phyloP scores from a whole-genome alignment of 192 early-diverging fungal genomes.

The Geranomyces variabilis region DNA sequence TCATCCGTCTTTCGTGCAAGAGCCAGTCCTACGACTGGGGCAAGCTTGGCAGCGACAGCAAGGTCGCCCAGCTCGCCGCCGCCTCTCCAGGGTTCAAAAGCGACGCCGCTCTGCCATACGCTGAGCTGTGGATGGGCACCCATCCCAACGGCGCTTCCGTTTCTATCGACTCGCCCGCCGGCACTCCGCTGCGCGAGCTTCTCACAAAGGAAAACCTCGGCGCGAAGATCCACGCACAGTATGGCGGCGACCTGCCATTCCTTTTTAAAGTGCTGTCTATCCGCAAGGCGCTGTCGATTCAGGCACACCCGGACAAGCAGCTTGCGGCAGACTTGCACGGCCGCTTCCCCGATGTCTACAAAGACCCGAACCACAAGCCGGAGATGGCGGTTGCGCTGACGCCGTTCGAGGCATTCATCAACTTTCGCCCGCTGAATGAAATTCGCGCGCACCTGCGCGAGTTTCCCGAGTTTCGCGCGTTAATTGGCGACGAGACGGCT shows the following conservation, averaged over 20 bases:
- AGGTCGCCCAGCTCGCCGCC: constrained; percentile 83
- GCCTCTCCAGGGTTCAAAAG: constrained; percentile 56
- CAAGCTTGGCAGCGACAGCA: constrained; percentile 76
- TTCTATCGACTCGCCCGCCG: constrained; percentile 41
- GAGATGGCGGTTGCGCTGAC: constrained; percentile 98
- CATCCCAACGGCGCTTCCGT: constrained; percentile 88
- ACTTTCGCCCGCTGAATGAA: constrained; percentile 83
- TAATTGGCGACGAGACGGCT: constrained; percentile 63
- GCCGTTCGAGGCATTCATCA: constrained; percentile 92
- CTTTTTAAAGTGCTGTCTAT: constrained; percentile 88
- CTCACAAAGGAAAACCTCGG: constrained; percentile 64
- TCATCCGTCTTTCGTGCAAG: constrained; percentile 46
- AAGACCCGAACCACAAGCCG: constrained; percentile 92
- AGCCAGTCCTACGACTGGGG: constrained; percentile 98
- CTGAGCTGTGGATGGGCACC: constrained; percentile 99
- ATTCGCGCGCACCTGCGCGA: constrained; percentile 64
- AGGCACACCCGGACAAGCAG: constrained; percentile 95
- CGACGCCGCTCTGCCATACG: constrained; percentile 76
- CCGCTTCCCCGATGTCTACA: constrained; percentile 82
- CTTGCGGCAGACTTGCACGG: constrained; percentile 76
- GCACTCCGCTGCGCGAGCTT: constrained; percentile 61
- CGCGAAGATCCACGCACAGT: constrained; percentile 58
- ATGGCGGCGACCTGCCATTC: constrained; percentile 86
- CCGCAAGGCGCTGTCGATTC: constrained; percentile 87
- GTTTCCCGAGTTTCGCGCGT: constrained; percentile 79